phyloP scores from a whole-genome alignment of 345 rosid species.

The Erucastrum elatum region DNA sequence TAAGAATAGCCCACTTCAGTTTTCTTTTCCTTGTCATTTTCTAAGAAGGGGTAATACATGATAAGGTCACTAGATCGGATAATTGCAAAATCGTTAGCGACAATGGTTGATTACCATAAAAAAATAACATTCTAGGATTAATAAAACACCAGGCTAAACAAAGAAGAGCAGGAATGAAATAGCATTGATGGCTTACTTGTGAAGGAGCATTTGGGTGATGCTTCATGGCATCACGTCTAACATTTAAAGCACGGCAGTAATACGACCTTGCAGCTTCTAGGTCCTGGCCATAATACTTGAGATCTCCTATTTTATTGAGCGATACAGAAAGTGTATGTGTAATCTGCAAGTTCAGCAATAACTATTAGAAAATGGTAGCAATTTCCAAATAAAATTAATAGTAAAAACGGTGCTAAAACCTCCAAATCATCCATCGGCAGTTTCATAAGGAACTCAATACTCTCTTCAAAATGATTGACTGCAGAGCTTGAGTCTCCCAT shows the following conservation, averaged over 20 bases:
- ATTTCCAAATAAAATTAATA: not conserved
- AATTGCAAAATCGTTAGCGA: not conserved
- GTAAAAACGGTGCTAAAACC: slow-evolving; percentile 46
- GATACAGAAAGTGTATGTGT: slow-evolving; percentile 93
- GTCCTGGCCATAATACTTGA: slow-evolving; percentile 84
- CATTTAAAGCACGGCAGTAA: slow-evolving; percentile 68
- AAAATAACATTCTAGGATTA: not conserved
- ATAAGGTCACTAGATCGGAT: not conserved
- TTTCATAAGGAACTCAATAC: slow-evolving; percentile 72
- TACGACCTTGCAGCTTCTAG: slow-evolving; percentile 79
- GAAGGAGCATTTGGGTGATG: slow-evolving; percentile 59
- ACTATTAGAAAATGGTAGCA: slow-evolving; percentile 17
- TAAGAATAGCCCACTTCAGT: not conserved
- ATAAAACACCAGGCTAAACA: not conserved
- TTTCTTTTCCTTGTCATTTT: not conserved
- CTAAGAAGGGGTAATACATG: not conserved
- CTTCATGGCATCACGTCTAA: slow-evolving; percentile 77
- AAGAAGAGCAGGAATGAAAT: slow-evolving; percentile 7
- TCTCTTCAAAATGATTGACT: slow-evolving; percentile 79
- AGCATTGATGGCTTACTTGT: slow-evolving; percentile 53
- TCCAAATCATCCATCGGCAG: slow-evolving; percentile 77
- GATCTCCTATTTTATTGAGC: slow-evolving; percentile 93
- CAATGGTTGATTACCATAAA: not conserved
- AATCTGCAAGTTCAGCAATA: slow-evolving; percentile 47
- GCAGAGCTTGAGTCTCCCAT: slow-evolving; percentile 81